Base-by-base conservation (phyloP, 768 basidiomycete species). In the Podaxis carcinomalis region DNA sequence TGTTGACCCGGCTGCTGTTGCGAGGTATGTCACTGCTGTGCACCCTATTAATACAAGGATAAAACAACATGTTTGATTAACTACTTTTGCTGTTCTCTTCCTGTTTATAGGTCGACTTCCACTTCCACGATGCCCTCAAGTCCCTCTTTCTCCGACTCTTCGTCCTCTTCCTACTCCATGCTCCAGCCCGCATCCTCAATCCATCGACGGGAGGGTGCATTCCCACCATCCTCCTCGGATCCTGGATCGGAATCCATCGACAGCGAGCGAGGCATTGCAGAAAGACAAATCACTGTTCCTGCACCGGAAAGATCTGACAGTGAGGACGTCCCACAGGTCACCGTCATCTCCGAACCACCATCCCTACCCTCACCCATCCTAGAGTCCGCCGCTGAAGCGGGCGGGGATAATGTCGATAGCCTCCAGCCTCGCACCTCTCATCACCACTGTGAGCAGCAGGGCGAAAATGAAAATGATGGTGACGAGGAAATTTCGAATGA, bases 141-240 rank as follows among this genome's bases (percentile, higher is more conserved):
- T 51, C 51, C 54, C 23, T 59, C 59, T 44, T 55, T 53, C 51
- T 58, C 66, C 16, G 56, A 53, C 16, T 50, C 57, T 65, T 51
- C 52, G 14, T 39, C 69, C 56, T 57, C 68, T 66, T 58, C 59
- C 36, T 47, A 67, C 70, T 37, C 72, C 68, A 28, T 63, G 21
- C 70, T 72, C 3, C 68, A 73, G 53, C 72, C 74, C 32, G 66
- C 68, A 16, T 68, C 68, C 56, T 70, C 68, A 16, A 67, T 69
- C 3, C 66, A 64, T 49, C 61, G 59, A 44, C 46, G 62, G 23
- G 64, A 65, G 47, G 65, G 65, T 7, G 65, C 65, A 2, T 66
- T 64, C 57, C 59, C 44, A 13, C 47, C 62, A 5, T 54, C 63
- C 3, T 58, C 54, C 11, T 54, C 52, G 11, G 59, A 55, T 14